These are phyloP conservation scores for Rutstroemia sydowiana DNA, from an alignment of 2,329 filamentous ascomycete genomes.

Conservation along the genomic window DNA sequence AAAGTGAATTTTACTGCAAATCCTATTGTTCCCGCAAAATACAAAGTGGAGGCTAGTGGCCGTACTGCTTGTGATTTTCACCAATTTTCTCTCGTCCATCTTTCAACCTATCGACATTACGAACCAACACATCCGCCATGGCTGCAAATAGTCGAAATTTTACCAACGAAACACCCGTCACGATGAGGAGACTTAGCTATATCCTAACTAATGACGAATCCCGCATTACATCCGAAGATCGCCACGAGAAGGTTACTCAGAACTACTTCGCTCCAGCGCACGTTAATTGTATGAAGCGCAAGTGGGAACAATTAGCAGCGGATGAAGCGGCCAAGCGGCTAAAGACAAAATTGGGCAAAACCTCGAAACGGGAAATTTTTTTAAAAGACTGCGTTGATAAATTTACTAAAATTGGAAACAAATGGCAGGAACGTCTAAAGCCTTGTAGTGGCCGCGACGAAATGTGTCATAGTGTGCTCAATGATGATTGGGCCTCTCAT, in stretches of 20 bases:
- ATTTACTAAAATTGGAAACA: constrained; percentile 2
- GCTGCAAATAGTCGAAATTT: too few species aligned
- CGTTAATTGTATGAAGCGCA: too few species aligned
- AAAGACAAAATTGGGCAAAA: neutral
- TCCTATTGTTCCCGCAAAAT: neutral
- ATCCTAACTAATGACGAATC: too few species aligned
- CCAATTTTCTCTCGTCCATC: neutral
- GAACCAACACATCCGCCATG: neutral
- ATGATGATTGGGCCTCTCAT: constrained; percentile 97
- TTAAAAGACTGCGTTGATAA: neutral
- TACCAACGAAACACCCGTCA: too few species aligned
- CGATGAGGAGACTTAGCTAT: too few species aligned
- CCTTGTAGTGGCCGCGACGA: constrained; percentile 91
- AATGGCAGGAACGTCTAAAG: constrained; percentile 67
- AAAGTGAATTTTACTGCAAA: neutral
- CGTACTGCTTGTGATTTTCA: neutral
- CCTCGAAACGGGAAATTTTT: neutral
- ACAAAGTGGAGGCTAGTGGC: neutral
- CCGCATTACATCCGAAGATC: too few species aligned
- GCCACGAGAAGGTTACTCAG: too few species aligned
- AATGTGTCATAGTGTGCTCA: constrained; percentile 85
- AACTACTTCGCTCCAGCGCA: too few species aligned
- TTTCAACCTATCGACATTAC: neutral
- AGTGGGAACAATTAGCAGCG: neutral
- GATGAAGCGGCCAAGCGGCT: neutral